These are phyloP conservation scores for Rhytidiadelphus loreus DNA, from an alignment of 225 moss, liverwort and hornwort genomes.

Conservation along the genomic window DNA sequence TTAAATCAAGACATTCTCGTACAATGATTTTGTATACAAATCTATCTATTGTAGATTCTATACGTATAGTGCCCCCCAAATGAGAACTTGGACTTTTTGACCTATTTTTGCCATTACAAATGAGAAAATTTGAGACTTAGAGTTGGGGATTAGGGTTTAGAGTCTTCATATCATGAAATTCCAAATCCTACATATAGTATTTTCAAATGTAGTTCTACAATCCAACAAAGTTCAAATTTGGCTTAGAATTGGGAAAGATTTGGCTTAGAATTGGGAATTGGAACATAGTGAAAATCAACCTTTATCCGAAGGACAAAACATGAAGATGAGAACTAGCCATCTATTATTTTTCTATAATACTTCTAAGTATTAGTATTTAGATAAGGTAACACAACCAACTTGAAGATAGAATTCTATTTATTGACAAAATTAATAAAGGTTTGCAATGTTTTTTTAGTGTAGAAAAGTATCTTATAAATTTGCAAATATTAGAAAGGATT, in stretches of 20 bases:
- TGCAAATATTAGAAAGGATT: too few relatives aligned
- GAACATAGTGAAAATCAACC: background rate
- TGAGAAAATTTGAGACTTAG: background rate
- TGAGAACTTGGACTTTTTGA: background rate
- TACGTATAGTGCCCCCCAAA: fast-evolving
- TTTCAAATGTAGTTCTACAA: background rate
- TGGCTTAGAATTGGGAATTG: background rate
- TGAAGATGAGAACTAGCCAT: background rate
- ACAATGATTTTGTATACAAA: background rate
- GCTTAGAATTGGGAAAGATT: too few relatives aligned
- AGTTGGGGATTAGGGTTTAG: too few relatives aligned
- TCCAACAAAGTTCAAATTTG: background rate
- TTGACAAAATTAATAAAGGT: background rate
- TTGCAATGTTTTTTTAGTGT: background rate
- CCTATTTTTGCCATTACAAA: too few relatives aligned
- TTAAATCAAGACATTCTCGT: background rate
- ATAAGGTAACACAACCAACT: background rate
- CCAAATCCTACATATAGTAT: background rate
- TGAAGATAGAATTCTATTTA: background rate
- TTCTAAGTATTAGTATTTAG: background rate
- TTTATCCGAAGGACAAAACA: background rate
- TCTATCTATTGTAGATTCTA: background rate
- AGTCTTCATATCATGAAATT: background rate
- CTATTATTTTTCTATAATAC: too few relatives aligned
- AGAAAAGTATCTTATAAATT: background rate